phyloP scores from a whole-genome alignment of 2,329 filamentous ascomycete species.

The Colletotrichum neosansevieriae region DNA sequence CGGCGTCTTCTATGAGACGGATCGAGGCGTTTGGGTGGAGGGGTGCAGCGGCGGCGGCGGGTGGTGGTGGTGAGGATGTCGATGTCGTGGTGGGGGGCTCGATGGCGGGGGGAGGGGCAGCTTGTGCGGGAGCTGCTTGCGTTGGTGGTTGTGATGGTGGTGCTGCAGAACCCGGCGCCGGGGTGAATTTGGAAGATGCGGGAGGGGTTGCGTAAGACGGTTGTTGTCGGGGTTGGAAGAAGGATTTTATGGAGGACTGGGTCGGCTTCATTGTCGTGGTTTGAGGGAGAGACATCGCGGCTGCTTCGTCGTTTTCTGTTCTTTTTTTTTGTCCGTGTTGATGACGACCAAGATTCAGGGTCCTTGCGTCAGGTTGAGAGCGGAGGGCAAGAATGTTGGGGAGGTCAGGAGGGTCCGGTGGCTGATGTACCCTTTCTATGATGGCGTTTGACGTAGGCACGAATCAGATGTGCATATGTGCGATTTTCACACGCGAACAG shows the following conservation, averaged over 20 bases:
- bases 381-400: background rate
- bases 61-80: slow-evolving; percentile 42
- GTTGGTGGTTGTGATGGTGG: slow-evolving; percentile 45
- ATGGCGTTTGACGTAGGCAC: slow-evolving; percentile 7
- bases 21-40: slow-evolving; percentile 64
- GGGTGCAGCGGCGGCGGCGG: slow-evolving; percentile 48
- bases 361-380: background rate
- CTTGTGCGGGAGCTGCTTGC: slow-evolving; percentile 35
- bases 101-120: slow-evolving; percentile 43
- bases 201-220: slow-evolving; percentile 59
- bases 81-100: slow-evolving; percentile 53
- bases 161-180: slow-evolving; percentile 44
- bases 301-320: slow-evolving; percentile 47
- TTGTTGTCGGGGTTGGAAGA: slow-evolving; percentile 64
- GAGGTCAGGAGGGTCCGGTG: background rate
- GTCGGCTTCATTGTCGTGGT: slow-evolving; percentile 51
- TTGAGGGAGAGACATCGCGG: slow-evolving; percentile 55
- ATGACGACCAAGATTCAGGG: slow-evolving; percentile 1
- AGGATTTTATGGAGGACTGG: slow-evolving; percentile 72
- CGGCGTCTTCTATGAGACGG: slow-evolving; percentile 60
- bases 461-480: background rate
- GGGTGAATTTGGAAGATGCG: slow-evolving; percentile 49
- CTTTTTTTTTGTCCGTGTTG: background rate
- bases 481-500: slow-evolving; percentile 16
- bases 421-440: no score